Evolutionary conservation across 139 green algal genomes (phyloP), one percentile per base, ranked within the genome.

Genomic region (Chlorella ohadii): DNA sequence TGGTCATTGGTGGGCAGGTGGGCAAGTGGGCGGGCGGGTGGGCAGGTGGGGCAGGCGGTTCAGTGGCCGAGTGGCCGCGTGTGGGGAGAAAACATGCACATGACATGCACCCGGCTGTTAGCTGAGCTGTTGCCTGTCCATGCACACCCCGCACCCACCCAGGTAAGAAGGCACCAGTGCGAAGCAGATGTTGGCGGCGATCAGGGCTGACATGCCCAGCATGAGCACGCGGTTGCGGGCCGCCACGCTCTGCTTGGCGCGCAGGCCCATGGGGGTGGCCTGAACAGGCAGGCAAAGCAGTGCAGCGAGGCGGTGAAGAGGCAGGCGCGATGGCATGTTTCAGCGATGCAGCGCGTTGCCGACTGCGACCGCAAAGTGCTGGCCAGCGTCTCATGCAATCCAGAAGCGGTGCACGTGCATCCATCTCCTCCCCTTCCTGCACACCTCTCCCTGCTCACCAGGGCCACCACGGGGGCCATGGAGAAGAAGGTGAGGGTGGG

Each of bases 401-500:
- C n/a, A n/a, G n/a, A n/a, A n/a, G n/a, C n/a, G n/a, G n/a, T n/a
- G n/a, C n/a, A n/a, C n/a, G 44, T 51, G 34, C 34, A 22, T 11
- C n/a, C 64, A 9, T 4, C 31, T 6, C 2, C 12, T 13, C 51
- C 51, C 2, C 51, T 22, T 22, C 15, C 12, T 13, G 11, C 51
- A 13, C 2, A 22, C 34, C 34, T 5, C 22, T 25, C 9, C 16
- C 16, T 20, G 13, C 76, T 59, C 36, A 82, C 76, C 68, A 96
- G 89, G 22, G 94, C 25, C 33, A 93, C 91, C 82, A 96, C 92
- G 2, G 85, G 85, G 16, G 95, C 72, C 86, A 94, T 95, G 70
- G 94, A 95, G 73, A 92, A 84, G 17, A 91, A 85, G 25, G 85
- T 93, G 5, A 97, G 81, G 79, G 94, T 86, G 56, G 94, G 92